Conservation (phyloP, 176 grass and related monocot species). For the Bonia amplexicaulis region DNA sequence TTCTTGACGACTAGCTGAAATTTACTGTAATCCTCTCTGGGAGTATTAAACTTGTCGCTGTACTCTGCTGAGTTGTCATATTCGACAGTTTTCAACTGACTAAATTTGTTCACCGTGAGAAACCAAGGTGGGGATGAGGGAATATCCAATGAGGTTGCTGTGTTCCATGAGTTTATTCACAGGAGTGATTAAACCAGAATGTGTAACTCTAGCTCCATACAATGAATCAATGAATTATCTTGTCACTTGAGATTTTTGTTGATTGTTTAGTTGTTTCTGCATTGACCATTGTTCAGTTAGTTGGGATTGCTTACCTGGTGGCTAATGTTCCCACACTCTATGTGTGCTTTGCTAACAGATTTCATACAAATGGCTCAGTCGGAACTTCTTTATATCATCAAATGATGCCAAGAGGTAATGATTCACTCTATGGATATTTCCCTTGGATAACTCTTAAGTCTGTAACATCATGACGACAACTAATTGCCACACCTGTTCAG, state of each 20-base stretch:
- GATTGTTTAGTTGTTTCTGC: neutral
- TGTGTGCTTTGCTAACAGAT: no score
- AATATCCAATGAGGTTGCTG: neutral
- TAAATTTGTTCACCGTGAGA: neutral
- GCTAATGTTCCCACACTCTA: neutral
- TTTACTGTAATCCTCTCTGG: neutral
- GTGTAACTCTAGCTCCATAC: neutral
- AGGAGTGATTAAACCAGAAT: neutral
- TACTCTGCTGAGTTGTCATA: neutral
- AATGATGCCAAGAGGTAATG: no score
- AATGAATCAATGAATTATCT: neutral
- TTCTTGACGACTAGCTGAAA: neutral
- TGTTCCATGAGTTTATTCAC: neutral
- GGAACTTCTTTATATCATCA: no score
- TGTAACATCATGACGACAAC: neutral
- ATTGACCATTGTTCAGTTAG: neutral
- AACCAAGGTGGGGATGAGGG: neutral
- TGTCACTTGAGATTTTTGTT: neutral
- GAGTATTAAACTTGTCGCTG: neutral
- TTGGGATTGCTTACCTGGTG: neutral
- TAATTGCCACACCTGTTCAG: slow-evolving; percentile 19
- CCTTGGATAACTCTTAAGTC: neutral
- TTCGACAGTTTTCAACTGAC: neutral
- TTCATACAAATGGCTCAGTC: no score
- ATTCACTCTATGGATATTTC: no score